phyloP scores from a whole-genome alignment of 202 grass and related monocot genomes.

The Hordeum pubiflorum region DNA sequence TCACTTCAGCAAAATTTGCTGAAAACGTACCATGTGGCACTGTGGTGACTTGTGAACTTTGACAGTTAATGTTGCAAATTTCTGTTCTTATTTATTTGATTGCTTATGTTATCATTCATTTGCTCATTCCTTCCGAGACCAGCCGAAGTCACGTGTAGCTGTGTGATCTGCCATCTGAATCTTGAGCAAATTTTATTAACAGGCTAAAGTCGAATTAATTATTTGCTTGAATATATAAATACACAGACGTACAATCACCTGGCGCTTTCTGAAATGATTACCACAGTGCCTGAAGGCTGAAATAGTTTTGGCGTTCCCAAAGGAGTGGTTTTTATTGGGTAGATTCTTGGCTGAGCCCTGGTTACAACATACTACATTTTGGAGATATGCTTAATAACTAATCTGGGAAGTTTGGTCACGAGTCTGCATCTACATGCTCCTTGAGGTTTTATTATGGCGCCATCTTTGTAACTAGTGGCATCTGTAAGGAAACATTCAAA shows the following conservation, averaged over 20 bases:
- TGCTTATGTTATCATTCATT: not conserved
- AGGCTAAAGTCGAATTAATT: not conserved
- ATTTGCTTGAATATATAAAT: not conserved
- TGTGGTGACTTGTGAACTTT: conserved; percentile 1
- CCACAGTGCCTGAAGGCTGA: not conserved
- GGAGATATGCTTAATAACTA: not conserved
- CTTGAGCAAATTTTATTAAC: not conserved
- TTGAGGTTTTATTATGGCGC: not conserved
- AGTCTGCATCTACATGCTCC: not conserved
- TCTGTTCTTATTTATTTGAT: not conserved
- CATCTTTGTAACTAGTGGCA: conserved; percentile 6
- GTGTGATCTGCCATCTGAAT: not conserved
- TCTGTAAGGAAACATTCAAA: not conserved
- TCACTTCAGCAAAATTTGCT: not conserved
- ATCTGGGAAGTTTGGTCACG: not conserved
- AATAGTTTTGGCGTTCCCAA: not conserved
- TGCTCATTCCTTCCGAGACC: not conserved
- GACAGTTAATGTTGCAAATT: not conserved
- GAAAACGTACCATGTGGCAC: not conserved
- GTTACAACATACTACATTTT: not conserved
- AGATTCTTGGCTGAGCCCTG: not conserved
- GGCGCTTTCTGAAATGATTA: not conserved
- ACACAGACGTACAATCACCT: not conserved
- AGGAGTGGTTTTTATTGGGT: not conserved
- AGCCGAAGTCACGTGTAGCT: not conserved